Evolutionary conservation across 2,329 filamentous ascomycete genomes (phyloP).

Genomic region (Hypoxylon sp.): DNA sequence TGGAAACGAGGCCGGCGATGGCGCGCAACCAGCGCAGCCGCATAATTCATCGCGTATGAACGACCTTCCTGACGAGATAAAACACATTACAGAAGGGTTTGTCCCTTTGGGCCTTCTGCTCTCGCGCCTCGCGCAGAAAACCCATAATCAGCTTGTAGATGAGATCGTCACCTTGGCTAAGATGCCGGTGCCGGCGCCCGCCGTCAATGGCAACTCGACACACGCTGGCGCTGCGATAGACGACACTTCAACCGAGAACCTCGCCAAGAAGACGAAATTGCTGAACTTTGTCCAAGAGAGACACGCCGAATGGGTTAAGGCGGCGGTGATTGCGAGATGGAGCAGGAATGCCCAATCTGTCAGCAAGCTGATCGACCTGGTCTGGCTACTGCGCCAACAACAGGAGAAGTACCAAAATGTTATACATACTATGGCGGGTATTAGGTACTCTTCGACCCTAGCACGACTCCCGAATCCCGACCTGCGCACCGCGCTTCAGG

Average conservation of each 20-base stretch:
- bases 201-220: slow-evolving; percentile 64
- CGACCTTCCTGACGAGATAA: slow-evolving; percentile 71
- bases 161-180: slow-evolving; percentile 77
- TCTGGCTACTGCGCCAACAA: slow-evolving; percentile 76
- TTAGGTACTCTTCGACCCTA: slow-evolving; percentile 78
- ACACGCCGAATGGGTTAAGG: slow-evolving; percentile 91
- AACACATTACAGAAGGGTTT: slow-evolving; percentile 81
- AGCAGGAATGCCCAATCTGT: slow-evolving; percentile 82
- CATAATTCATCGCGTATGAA: slow-evolving; percentile 60
- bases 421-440: slow-evolving; percentile 73
- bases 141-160: slow-evolving; percentile 81
- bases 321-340: slow-evolving; percentile 92
- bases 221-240: slow-evolving; percentile 57
- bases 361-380: slow-evolving; percentile 89
- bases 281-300: slow-evolving; percentile 83
- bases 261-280: slow-evolving; percentile 80
- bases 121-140: slow-evolving; percentile 82
- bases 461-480: slow-evolving; percentile 90
- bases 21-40: slow-evolving; percentile 42
- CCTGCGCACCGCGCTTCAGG: slow-evolving; percentile 86
- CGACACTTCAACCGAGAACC: slow-evolving; percentile 73
- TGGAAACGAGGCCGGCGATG: slow-evolving; percentile 43
- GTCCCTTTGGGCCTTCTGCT: slow-evolving; percentile 81
- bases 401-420: slow-evolving; percentile 70
- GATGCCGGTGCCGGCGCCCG: slow-evolving; percentile 69